These are phyloP conservation scores for Gryganskiella cystojenkinii DNA, from an alignment of 192 early-diverging fungal species.

Conservation along the genomic window DNA sequence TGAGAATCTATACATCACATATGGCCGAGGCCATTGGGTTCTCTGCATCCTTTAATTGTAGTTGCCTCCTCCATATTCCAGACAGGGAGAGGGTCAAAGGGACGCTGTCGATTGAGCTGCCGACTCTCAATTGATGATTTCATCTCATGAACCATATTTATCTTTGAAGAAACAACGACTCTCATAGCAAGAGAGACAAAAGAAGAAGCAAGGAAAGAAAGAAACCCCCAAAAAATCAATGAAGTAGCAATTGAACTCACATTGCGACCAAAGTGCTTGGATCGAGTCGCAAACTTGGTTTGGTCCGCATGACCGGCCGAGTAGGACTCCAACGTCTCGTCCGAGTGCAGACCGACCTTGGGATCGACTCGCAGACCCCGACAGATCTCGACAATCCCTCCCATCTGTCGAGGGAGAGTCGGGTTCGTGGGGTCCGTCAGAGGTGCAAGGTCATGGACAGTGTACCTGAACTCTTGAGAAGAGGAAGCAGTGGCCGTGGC, in stretches of 20 bases:
- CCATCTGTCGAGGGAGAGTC: slow-evolving; percentile 63
- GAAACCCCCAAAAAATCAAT: not conserved
- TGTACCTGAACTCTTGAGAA: slow-evolving; percentile 12
- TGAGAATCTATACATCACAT: not conserved
- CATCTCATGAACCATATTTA: not conserved
- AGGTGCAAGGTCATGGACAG: slow-evolving; percentile 60
- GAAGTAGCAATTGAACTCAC: slow-evolving; percentile 11
- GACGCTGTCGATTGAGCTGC: no score
- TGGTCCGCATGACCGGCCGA: slow-evolving; percentile 11
- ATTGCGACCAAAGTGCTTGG: slow-evolving; percentile 57
- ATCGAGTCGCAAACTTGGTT: slow-evolving; percentile 52
- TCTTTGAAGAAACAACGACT: no score
- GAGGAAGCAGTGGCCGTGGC: slow-evolving; percentile 47
- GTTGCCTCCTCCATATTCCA: no score
- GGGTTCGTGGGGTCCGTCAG: slow-evolving; percentile 77
- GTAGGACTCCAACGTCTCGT: slow-evolving; percentile 43
- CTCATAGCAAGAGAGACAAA: no score
- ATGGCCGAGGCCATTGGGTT: not conserved
- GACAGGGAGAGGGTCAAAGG: no score
- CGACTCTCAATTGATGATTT: no score
- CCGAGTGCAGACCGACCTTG: slow-evolving; percentile 62
- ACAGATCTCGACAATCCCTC: slow-evolving; percentile 68
- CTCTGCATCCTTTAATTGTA: no score
- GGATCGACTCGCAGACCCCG: slow-evolving; percentile 71
- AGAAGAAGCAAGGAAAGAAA: not conserved